These are phyloP conservation scores for Vitellaria paradoxa DNA, from an alignment of 179 eudicot genomes.

Conservation along the genomic window DNA sequence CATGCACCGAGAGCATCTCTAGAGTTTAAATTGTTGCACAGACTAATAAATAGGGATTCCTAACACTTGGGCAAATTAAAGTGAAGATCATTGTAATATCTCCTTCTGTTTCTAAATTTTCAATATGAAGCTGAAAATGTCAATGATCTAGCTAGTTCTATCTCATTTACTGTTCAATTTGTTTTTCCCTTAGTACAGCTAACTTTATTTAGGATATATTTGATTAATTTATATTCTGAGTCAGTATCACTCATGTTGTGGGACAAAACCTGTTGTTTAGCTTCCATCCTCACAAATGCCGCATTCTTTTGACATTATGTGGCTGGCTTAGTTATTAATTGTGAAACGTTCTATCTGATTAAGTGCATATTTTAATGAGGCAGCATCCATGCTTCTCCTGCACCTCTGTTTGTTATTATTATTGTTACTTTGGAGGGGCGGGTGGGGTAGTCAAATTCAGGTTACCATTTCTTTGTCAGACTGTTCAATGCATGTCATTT, in stretches of 20 bases:
- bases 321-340: neutral
- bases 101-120: neutral
- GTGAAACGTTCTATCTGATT: neutral
- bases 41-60: no score
- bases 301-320: neutral
- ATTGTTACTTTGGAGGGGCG: no score
- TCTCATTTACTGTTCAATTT: neutral
- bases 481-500: constrained; percentile 5
- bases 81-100: neutral
- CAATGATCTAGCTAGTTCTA: neutral
- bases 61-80: neutral
- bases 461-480: neutral
- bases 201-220: neutral
- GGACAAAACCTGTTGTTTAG: neutral
- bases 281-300: neutral
- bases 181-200: neutral
- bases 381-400: neutral
- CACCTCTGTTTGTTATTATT: neutral
- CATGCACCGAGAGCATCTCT: no score
- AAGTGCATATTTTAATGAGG: neutral
- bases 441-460: neutral
- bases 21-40: no score
- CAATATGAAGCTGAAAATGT: neutral
- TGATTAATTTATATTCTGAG: neutral
- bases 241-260: neutral